Evolutionary conservation across 2,329 filamentous ascomycete species (phyloP).

Genomic region (Pseudopyricularia cyperi): DNA sequence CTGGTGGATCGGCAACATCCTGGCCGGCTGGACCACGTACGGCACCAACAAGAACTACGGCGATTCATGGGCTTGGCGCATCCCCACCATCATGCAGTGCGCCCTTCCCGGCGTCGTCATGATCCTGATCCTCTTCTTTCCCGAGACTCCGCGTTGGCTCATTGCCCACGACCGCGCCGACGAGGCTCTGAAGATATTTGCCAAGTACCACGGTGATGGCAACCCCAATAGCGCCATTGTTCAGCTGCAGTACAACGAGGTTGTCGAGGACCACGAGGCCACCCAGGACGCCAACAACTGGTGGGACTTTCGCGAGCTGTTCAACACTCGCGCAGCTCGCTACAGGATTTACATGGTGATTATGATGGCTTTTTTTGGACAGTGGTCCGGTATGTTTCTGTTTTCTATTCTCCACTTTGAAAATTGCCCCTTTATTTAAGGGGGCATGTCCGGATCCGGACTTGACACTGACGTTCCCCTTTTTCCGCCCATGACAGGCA

Average conservation of each 20-base stretch:
- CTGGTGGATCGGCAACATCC: constrained; percentile 37
- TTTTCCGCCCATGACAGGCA: constrained; percentile 6
- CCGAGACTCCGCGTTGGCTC: constrained; percentile 6
- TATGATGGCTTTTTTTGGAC: constrained; percentile 38
- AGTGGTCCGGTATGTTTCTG: constrained; percentile 24
- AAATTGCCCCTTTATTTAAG: too few species aligned
- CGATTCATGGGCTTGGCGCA: constrained; percentile 36
- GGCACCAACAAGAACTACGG: constrained; percentile 25
- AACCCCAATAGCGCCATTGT: constrained; percentile 29
- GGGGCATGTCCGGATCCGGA: too few species aligned
- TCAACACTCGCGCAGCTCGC: constrained; percentile 30
- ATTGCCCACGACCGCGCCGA: constrained; percentile 11
- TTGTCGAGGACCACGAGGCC: constrained; percentile 30
- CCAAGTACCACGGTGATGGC: constrained; percentile 9
- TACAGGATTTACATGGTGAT: constrained; percentile 37
- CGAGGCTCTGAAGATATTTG: constrained; percentile 17
- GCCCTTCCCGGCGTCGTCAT: constrained; percentile 15
- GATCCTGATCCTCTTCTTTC: constrained; percentile 1
- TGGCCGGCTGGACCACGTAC: constrained; percentile 38
- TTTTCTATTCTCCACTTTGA: background rate
- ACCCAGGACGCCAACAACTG: constrained; percentile 41
- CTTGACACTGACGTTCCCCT: background rate
- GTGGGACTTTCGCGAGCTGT: constrained; percentile 45
- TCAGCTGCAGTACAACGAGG: constrained; percentile 42
- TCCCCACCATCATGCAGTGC: constrained; percentile 41